A percentile compares a stretch with the other conserved stretches of the same genome.
These are phyloP conservation scores for Typha latifolia DNA, from an alignment of 176 grass and related monocot species.

Conservation along the genomic window DNA sequence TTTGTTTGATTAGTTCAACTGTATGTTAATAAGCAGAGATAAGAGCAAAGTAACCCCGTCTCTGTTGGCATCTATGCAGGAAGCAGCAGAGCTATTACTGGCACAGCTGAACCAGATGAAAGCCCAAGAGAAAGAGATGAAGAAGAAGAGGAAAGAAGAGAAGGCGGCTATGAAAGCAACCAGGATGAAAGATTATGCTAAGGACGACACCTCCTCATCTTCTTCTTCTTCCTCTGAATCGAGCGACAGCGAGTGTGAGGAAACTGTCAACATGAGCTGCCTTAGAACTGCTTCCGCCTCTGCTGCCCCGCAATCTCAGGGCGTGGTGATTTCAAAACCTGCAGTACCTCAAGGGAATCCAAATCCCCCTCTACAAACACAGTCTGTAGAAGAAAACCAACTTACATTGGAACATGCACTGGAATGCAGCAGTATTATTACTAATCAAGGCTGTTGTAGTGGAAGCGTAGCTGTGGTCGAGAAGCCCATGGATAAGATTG, in stretches of 20 bases:
- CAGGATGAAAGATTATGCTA: not conserved
- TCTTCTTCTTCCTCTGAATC: conserved; percentile 30
- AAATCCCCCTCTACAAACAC: not conserved
- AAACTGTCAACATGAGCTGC: conserved; percentile 24
- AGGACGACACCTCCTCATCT: not conserved
- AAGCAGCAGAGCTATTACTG: conserved; percentile 50
- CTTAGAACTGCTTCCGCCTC: conserved; percentile 14
- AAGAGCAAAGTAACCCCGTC: not conserved
- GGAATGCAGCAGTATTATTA: not conserved
- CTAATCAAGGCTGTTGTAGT: not conserved
- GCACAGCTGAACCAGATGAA: conserved; percentile 48
- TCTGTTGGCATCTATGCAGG: conserved; percentile 18
- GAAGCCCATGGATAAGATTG: conserved; percentile 19
- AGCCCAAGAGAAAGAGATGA: conserved; percentile 30
- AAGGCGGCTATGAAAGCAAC: conserved; percentile 26
- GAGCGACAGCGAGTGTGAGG: conserved; percentile 33
- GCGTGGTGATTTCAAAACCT: conserved; percentile 2
- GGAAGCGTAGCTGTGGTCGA: not conserved
- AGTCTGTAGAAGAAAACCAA: not conserved
- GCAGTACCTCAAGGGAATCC: not conserved
- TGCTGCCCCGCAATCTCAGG: not conserved
- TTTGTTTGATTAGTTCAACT: no score
- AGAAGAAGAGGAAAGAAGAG: conserved; percentile 28
- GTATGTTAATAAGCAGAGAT: no score
- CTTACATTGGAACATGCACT: not conserved